phyloP scores from a whole-genome alignment of 192 early-diverging fungal genomes.

The Martensiomyces pterosporus region DNA sequence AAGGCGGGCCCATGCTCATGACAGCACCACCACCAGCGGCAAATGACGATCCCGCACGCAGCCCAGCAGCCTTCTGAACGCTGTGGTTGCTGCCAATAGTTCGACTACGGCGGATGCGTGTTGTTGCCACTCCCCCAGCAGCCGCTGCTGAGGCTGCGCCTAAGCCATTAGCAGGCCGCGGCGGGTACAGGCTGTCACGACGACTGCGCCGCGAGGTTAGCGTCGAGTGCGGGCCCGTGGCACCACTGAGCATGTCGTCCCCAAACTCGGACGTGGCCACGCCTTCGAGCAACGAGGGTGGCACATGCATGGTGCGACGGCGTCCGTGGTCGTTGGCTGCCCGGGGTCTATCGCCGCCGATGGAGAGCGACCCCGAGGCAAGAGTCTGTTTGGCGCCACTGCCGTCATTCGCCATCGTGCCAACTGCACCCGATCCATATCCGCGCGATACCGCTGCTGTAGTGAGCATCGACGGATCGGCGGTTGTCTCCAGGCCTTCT shows the following conservation, averaged over 20 bases:
- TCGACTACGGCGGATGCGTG: constrained; percentile 26
- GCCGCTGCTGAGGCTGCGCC: neutral
- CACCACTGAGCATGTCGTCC: too few species aligned
- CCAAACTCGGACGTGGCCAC: constrained; percentile 32
- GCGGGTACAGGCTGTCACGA: constrained; percentile 10
- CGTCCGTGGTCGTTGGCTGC: constrained; percentile 8
- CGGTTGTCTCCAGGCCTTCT: constrained; percentile 7
- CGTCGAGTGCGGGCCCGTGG: too few species aligned
- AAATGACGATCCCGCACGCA: too few species aligned
- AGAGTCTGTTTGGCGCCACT: too few species aligned
- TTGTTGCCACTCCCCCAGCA: constrained; percentile 1
- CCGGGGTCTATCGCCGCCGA: too few species aligned
- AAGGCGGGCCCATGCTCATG: too few species aligned
- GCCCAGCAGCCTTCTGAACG: neutral
- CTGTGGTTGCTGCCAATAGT: constrained; percentile 25
- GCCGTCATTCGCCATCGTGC: too few species aligned
- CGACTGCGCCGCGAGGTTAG: constrained; percentile 4
- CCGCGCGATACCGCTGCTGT: neutral
- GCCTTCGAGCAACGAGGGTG: constrained; percentile 40
- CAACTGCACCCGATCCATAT: neutral
- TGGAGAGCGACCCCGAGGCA: too few species aligned
- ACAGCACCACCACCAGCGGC: too few species aligned
- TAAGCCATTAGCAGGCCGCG: constrained; percentile 1
- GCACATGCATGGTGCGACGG: constrained; percentile 47
- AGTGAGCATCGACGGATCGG: neutral